Conservation (phyloP, 1,139 yeast species). For the Debaryomycetaceae sp. region DNA sequence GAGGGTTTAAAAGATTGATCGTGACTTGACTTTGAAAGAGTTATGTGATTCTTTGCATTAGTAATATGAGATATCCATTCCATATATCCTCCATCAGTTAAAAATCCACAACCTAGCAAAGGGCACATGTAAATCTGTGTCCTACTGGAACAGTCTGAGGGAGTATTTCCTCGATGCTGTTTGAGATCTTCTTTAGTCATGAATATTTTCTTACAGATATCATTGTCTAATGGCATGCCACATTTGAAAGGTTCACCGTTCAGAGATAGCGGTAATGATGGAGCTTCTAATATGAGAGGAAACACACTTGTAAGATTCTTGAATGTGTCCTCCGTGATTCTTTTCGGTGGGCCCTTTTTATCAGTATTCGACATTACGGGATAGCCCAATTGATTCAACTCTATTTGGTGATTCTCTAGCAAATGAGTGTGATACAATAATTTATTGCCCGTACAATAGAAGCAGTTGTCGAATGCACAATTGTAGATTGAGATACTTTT, state of each 20-base stretch:
- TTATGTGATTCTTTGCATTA: constrained; percentile 15
- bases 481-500: constrained; percentile 11
- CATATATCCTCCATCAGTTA: constrained; percentile 35
- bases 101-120: constrained; percentile 38
- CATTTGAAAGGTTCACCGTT: constrained; percentile 18
- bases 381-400: constrained; percentile 29
- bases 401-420: constrained; percentile 21
- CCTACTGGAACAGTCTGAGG: constrained; percentile 22
- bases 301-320: constrained; percentile 18
- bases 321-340: constrained; percentile 3
- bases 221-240: constrained; percentile 5
- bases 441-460: constrained; percentile 31
- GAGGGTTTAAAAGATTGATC: no score
- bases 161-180: constrained; percentile 18
- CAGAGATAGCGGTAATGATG: constrained; percentile 22
- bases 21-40: no score
- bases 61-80: constrained; percentile 33
- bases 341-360: constrained; percentile 5
- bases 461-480: constrained; percentile 31
- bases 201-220: constrained; percentile 18
- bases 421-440: constrained; percentile 29
- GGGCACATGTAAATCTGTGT: constrained; percentile 38
- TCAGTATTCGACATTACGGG: constrained; percentile 19
- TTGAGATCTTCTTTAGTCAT: constrained; percentile 13
- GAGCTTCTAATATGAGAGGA: constrained; percentile 24